These are phyloP conservation scores for Populus davidiana DNA, from an alignment of 345 rosid genomes.

Conservation along the genomic window DNA sequence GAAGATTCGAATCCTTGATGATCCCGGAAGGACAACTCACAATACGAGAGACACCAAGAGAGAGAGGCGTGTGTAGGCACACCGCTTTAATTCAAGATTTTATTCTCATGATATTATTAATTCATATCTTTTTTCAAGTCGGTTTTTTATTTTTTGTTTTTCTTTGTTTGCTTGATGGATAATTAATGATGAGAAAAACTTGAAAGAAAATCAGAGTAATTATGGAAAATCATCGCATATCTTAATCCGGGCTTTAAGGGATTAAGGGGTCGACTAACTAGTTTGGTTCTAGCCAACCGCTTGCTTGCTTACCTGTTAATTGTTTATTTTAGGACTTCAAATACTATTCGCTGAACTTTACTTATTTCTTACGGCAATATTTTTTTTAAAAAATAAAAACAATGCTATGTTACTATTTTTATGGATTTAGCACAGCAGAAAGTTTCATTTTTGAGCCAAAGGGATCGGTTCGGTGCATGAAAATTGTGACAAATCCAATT, in stretches of 20 bases:
- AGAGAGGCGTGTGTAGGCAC: background rate
- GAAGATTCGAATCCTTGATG: background rate
- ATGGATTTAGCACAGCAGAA: too few relatives aligned
- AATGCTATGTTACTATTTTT: too few relatives aligned
- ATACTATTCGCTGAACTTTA: too few relatives aligned
- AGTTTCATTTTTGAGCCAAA: too few relatives aligned
- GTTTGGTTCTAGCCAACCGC: background rate
- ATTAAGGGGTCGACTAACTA: background rate
- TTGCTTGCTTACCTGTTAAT: background rate
- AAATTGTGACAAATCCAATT: background rate
- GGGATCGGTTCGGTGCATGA: background rate
- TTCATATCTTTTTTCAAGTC: background rate
- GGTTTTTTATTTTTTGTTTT: background rate
- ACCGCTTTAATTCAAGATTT: background rate
- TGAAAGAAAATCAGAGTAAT: background rate
- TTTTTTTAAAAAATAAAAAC: too few relatives aligned
- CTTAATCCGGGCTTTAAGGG: slow-evolving; percentile 29
- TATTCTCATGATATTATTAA: background rate
- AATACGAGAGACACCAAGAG: background rate
- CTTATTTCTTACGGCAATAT: too few relatives aligned
- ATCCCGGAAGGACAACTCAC: slow-evolving; percentile 2
- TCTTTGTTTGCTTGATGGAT: background rate
- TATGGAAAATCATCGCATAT: slow-evolving; percentile 5
- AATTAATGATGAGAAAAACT: too few relatives aligned
- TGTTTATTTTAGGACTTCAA: background rate